phyloP scores from a whole-genome alignment of 495 filamentous ascomycete species.

The Daldinia bambusicola region DNA sequence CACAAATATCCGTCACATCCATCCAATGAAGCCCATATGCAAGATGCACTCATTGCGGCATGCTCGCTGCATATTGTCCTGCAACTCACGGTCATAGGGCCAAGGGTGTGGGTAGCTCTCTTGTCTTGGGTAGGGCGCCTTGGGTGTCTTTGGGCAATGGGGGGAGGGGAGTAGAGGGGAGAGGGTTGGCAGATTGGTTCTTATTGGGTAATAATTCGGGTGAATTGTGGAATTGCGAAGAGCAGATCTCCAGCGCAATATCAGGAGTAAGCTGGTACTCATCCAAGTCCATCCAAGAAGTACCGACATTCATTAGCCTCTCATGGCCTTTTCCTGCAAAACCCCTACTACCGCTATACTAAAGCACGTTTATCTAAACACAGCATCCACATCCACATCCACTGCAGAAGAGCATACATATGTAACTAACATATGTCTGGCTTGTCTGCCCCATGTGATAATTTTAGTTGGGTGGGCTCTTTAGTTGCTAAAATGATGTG shows the following conservation, averaged over 20 bases:
- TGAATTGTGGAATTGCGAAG: constrained; percentile 46
- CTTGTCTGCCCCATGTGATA: constrained; percentile 38
- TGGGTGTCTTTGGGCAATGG: neutral
- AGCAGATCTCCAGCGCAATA: constrained; percentile 36
- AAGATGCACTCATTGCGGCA: constrained; percentile 47
- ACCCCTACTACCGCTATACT: constrained; percentile 32
- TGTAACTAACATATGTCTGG: constrained; percentile 7
- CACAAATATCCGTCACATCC: constrained; percentile 44
- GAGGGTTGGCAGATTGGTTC: constrained; percentile 32
- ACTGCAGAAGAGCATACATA: constrained; percentile 30
- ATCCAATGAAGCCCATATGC: constrained; percentile 47
- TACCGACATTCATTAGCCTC: constrained; percentile 34
- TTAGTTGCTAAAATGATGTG: constrained; percentile 34
- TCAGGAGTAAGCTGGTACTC: constrained; percentile 20
- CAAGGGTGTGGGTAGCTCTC: constrained; percentile 39
- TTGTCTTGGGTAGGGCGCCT: constrained; percentile 2
- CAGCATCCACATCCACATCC: constrained; percentile 9
- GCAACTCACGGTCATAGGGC: constrained; percentile 47
- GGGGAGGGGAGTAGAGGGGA: constrained; percentile 4
- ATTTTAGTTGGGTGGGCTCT: constrained; percentile 18
- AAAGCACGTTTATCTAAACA: constrained; percentile 45
- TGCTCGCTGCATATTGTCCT: constrained; percentile 40
- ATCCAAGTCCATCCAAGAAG: constrained; percentile 16
- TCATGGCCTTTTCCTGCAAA: constrained; percentile 33
- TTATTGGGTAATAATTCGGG: constrained; percentile 45